Percentiles rank a stretch among this genome's conserved stretches.
phyloP scores from a whole-genome alignment of 2,329 filamentous ascomycete species.

The Fusarium mangiferae region DNA sequence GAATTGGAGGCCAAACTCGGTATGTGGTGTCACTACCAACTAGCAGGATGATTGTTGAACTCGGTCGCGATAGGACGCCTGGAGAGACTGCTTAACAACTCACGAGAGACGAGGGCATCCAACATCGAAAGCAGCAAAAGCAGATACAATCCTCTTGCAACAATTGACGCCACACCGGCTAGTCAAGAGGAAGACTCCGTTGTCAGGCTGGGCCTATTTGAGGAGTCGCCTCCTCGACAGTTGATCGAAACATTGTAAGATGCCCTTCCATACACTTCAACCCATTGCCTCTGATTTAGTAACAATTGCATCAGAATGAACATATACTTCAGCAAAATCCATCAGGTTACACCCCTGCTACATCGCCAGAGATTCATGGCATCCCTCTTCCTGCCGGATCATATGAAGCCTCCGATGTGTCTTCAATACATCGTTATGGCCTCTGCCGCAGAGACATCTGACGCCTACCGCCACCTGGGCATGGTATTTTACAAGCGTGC shows the following conservation, averaged over 20 bases:
- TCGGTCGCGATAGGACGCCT: neutral
- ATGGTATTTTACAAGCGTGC: neutral
- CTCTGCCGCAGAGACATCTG: conserved; percentile 8
- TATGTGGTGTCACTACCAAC: neutral
- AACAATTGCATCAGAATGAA: neutral
- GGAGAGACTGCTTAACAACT: neutral
- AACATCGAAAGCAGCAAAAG: neutral
- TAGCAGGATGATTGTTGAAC: neutral
- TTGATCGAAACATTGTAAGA: conserved; percentile 9
- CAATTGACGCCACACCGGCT: neutral
- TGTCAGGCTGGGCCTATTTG: neutral
- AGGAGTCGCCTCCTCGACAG: neutral
- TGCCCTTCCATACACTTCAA: neutral
- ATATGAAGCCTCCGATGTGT: conserved; percentile 16
- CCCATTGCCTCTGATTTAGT: neutral
- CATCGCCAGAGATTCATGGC: conserved; percentile 13
- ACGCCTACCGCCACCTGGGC: neutral
- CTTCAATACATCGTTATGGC: conserved; percentile 25
- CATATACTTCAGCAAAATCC: conserved; percentile 3
- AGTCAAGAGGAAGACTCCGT: neutral
- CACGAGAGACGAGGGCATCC: neutral
- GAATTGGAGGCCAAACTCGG: conserved; percentile 6
- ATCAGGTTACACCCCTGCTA: conserved; percentile 4
- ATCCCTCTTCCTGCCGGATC: neutral
- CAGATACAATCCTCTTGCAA: accelerated